A percentile compares a stretch with the other conserved stretches of the same genome.
Evolutionary conservation across 2,329 filamentous ascomycete species (phyloP).

Genomic region (Pseudocercospora fijiensis): DNA sequence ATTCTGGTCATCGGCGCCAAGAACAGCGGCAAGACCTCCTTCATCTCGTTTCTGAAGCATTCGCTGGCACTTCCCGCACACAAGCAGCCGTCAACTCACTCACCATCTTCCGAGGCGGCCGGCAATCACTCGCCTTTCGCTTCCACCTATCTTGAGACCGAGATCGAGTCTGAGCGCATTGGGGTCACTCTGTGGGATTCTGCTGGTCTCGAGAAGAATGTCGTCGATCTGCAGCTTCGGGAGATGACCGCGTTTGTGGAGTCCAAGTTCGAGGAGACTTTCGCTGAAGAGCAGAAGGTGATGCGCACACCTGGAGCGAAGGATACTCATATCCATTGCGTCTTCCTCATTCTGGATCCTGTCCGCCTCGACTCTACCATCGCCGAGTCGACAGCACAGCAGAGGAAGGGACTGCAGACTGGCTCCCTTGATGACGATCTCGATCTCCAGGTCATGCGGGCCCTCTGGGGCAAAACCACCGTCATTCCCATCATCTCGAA

Average conservation of each 20-base stretch:
- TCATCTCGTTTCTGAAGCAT: slow-evolving; percentile 90
- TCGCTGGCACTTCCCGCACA: slow-evolving; percentile 79
- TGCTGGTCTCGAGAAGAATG: slow-evolving; percentile 87
- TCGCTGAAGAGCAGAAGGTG: slow-evolving; percentile 96
- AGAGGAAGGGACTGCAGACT: slow-evolving; percentile 18
- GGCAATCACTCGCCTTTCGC: slow-evolving; percentile 60
- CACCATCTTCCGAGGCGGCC: slow-evolving; percentile 18
- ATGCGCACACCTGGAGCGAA: slow-evolving; percentile 86
- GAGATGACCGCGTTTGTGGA: slow-evolving; percentile 91
- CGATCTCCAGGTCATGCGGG: slow-evolving; percentile 84
- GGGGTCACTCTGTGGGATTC: slow-evolving; percentile 97
- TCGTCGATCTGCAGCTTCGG: slow-evolving; percentile 89
- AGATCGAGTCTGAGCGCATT: slow-evolving; percentile 87
- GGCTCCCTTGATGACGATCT: slow-evolving; percentile 73
- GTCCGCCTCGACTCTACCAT: slow-evolving; percentile 72
- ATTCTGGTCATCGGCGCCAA: slow-evolving; percentile 86
- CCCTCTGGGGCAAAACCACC: slow-evolving; percentile 87
- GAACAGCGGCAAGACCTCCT: slow-evolving; percentile 90
- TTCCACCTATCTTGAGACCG: slow-evolving; percentile 87
- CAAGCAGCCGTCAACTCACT: slow-evolving; percentile 57
- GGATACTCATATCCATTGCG: slow-evolving; percentile 96
- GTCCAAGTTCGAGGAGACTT: slow-evolving; percentile 97
- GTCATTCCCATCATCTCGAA: slow-evolving; percentile 95
- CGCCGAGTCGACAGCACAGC: slow-evolving; percentile 20
- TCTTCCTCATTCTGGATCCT: slow-evolving; percentile 89